These are phyloP conservation scores for Cylindrotheca closterium DNA, from an alignment of 108 stramenopile genomes.

Conservation along the genomic window DNA sequence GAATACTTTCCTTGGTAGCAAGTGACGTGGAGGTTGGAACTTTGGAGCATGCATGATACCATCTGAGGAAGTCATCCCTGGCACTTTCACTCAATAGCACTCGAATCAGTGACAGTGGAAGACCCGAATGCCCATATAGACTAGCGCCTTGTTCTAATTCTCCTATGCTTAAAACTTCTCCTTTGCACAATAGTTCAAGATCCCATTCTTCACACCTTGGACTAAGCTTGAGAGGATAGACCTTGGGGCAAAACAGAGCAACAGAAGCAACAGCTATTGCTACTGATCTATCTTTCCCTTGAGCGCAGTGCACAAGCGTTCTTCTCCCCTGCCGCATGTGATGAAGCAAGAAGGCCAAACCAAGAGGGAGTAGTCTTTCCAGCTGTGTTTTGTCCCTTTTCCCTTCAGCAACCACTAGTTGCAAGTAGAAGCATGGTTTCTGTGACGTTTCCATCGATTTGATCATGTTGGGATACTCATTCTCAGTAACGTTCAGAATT, in stretches of 20 bases:
- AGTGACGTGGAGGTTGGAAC: constrained; percentile 8
- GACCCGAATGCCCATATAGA: constrained; percentile 38
- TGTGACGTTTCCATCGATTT: background rate
- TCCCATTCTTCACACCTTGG: constrained; percentile 4
- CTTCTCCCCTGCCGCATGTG: constrained; percentile 37
- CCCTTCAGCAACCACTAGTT: constrained; percentile 70
- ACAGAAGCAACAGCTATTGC: constrained; percentile 61
- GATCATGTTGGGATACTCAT: constrained; percentile 54
- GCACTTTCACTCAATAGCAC: constrained; percentile 25
- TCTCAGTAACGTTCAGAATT: constrained; percentile 71
- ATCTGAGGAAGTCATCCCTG: constrained; percentile 43
- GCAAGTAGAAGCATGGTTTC: constrained; percentile 45
- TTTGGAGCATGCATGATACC: constrained; percentile 26
- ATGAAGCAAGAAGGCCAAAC: constrained; percentile 52
- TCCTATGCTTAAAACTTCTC: no score
- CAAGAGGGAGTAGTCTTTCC: constrained; percentile 68
- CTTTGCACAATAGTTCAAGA: no score
- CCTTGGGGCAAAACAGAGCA: constrained; percentile 30
- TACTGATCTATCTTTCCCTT: constrained; percentile 80
- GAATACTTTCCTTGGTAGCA: constrained; percentile 54
- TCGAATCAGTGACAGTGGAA: constrained; percentile 18
- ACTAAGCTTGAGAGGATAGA: constrained; percentile 10
- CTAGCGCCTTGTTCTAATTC: no score
- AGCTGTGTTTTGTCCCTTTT: constrained; percentile 64
- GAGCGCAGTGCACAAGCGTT: constrained; percentile 75